Base-by-base conservation (phyloP, 1,284 basidiomycete genomes). In the Moesziomyces globuligerus region DNA sequence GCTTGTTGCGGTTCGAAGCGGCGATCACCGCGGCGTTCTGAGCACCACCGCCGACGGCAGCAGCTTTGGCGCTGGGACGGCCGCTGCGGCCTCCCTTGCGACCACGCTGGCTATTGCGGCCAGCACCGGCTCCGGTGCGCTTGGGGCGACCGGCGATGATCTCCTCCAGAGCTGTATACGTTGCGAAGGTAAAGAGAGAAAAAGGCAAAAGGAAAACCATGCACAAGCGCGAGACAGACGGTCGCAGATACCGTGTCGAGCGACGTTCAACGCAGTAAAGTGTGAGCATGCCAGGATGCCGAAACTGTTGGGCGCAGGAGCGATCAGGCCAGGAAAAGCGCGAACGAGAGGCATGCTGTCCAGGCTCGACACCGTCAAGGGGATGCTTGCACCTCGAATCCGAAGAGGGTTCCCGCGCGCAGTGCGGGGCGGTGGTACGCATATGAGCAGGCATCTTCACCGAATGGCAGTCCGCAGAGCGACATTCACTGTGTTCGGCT, bases 1-100 rank as follows among this genome's bases (percentile, higher is more conserved):
- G 71, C 65, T 74, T 75, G 70, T 74, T 74, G 53, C 75, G 76
- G 68, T 80, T 81, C 46, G 73, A 71, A 17, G 80, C 77, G 24
- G 76, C 72, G n/a, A 74, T 52, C 13, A 69, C 73, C 26, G 74
- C 70, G 34, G 79, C 77, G 55, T 62, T 65, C 50, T 64, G 59
- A n/a, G 73, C 74, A 17, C 64, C 58, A 38, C 47, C 59, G 37
- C 76, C 80, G 48, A 79, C 44, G 15, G 75, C 79, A 7, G 76
- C 76, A 39, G 79, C 75, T 66, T 80, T 78, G 60, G 79, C 80
- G 41, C 76, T 60, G 43, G 53, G 68, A 17, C 72, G 54, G 24
- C 50, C 58, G 48, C 72, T 29, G 38, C 71, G 59, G 37, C 61
- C 58, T n/a, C 68, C 61, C 48, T 62, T 55, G 48, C 56, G 47